Base-by-base conservation (phyloP, 108 stramenopile species). In the Fragilaria radians region DNA sequence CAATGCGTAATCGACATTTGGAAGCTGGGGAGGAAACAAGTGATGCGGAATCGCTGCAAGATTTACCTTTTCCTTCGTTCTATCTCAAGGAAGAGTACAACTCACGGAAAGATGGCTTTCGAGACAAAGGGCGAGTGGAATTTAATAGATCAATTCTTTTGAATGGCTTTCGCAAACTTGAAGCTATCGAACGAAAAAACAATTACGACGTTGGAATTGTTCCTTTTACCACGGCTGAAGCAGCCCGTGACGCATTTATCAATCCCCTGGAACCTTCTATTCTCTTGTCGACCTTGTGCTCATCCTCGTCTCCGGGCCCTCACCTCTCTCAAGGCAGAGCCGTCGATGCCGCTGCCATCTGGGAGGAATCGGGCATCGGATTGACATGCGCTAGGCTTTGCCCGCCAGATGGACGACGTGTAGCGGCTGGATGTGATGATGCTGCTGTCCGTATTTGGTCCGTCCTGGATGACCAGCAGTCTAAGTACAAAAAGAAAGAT, bases 361-460 rank as follows among this genome's bases (percentile, higher is more conserved):
- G 85, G 88, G 70, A 73, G 59, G 86, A 93, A 70, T 56, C 92
- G 0, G 86, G 89, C 46, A 78, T 93, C 52, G 87, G 82, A 4
- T 61, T 90, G 14, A 77, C 78, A 2, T 94, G 85, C 32, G 85
- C 85, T 22, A 89, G 81, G 46, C 65, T 88, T 23, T 86, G 80
- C 53, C 86, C 86, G 11, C 82, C 81, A 19, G 88, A 89, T 63
- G 87, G 89, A 19, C 79, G 85, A 1, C 68, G 71, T 42, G 67
- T 94, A 5, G 93, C 89, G 1, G 79, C 77, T 28, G 93, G 93
- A 21, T 90, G 93, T 51, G 88, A 89, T 57, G 93, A 94, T 70
- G 65, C 89, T 7, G 87, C 87, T 2, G 72, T 88, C 42, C 76
- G 87, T 18, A 76, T 88, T 27, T 88, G 69, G 70, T 77, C 36